Evolutionary conservation across 306 rosid species (phyloP).

Genomic region (Boehmeria nivea): DNA sequence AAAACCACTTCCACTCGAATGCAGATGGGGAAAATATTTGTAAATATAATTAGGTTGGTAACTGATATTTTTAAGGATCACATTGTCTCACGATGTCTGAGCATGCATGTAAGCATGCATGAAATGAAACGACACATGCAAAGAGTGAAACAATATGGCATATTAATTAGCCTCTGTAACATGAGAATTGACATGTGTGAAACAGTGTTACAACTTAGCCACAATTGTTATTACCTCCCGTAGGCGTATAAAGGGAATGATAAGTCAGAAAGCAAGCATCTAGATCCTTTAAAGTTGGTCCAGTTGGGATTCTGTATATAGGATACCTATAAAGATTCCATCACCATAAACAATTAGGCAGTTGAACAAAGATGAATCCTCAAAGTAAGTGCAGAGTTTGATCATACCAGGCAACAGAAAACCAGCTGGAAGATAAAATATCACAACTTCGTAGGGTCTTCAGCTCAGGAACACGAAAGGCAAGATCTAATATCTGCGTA

Average conservation of each 20-base stretch:
- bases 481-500: constrained; percentile 65
- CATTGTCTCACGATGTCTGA: too few species aligned
- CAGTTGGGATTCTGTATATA: constrained; percentile 90
- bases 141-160: too few species aligned
- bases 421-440: constrained; percentile 68
- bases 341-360: constrained; percentile 17
- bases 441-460: constrained; percentile 75
- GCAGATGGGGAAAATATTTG: too few species aligned
- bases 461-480: constrained; percentile 60
- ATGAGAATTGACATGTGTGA: too few species aligned
- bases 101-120: neutral
- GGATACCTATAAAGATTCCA: constrained; percentile 66
- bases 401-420: constrained; percentile 88
- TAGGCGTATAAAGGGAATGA: constrained; percentile 55
- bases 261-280: constrained; percentile 90
- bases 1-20: too few species aligned
- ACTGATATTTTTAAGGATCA: too few species aligned
- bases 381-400: constrained; percentile 17
- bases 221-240: constrained; percentile 47
- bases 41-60: too few species aligned
- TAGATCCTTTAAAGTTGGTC: constrained; percentile 83
- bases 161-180: too few species aligned
- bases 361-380: neutral
- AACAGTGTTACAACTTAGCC: too few species aligned
- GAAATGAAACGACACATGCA: too few species aligned